Evolutionary conservation across 2,329 filamentous ascomycete species (phyloP).

Genomic region (Penicillium occitanis): DNA sequence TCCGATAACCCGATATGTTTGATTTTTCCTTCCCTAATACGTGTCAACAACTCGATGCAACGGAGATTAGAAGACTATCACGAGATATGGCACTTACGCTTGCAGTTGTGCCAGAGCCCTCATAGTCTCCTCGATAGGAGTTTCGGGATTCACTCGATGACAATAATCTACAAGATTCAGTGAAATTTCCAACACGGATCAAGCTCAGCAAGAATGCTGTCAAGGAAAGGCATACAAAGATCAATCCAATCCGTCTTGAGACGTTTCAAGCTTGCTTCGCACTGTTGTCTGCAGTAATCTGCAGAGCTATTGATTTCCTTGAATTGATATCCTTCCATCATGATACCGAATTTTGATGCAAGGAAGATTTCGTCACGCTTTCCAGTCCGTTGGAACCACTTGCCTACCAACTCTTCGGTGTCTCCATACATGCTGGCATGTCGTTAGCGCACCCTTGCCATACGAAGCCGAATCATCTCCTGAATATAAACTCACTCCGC

Average conservation of each 20-base stretch:
- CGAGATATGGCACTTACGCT: neutral
- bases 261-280: neutral
- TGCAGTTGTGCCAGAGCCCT: neutral
- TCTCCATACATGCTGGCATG: neutral
- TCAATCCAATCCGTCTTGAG: neutral
- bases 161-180: neutral
- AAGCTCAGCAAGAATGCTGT: neutral
- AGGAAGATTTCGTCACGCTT: slow-evolving; percentile 50
- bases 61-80: neutral
- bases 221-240: neutral
- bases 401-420: neutral
- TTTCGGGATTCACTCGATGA: neutral
- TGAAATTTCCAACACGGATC: neutral
- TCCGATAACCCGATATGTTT: neutral
- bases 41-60: neutral
- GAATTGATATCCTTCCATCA: slow-evolving; percentile 18
- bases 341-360: slow-evolving; percentile 53
- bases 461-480: neutral
- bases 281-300: slow-evolving; percentile 25
- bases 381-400: neutral
- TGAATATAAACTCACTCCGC: slow-evolving; percentile 16
- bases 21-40: neutral
- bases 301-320: slow-evolving; percentile 36
- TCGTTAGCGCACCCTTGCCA: neutral
- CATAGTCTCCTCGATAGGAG: neutral